Percentiles rank a stretch among this genome's conserved stretches.
phyloP scores from a whole-genome alignment of 2,329 filamentous ascomycete genomes.

The Fusarium algeriense region DNA sequence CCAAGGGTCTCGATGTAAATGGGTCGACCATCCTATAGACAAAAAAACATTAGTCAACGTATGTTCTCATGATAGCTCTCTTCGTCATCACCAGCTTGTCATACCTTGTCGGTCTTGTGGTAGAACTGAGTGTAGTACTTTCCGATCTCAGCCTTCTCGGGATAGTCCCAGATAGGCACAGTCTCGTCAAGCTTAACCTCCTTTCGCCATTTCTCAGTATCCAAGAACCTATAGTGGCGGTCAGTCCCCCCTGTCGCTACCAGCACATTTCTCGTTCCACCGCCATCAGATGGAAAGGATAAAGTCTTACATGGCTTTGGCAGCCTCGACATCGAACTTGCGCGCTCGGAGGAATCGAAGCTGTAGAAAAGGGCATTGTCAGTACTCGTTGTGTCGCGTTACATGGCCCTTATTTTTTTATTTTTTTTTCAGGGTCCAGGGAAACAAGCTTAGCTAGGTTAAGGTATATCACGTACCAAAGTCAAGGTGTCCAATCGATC shows the following conservation, averaged over 20 bases:
- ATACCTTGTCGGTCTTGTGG: slow-evolving; percentile 91
- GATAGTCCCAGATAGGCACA: slow-evolving; percentile 85
- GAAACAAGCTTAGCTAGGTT: slow-evolving; percentile 12
- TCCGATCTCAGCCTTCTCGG: slow-evolving; percentile 84
- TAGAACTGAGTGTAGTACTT: slow-evolving; percentile 99
- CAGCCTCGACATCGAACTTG: slow-evolving; percentile 88
- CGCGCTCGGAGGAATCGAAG: slow-evolving; percentile 92
- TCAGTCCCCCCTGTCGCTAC: slow-evolving; percentile 41
- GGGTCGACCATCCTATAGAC: slow-evolving; percentile 85
- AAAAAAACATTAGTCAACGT: slow-evolving; percentile 32
- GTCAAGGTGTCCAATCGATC: slow-evolving; percentile 93
- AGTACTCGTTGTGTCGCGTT: slow-evolving; percentile 20
- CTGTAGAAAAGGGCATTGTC: slow-evolving; percentile 55
- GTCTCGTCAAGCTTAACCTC: slow-evolving; percentile 87
- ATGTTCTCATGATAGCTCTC: slow-evolving; percentile 13
- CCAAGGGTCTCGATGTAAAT: slow-evolving; percentile 98
- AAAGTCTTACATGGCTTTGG: slow-evolving; percentile 82
- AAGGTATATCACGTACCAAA: slow-evolving; percentile 68
- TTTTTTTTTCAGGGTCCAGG: slow-evolving; percentile 2
- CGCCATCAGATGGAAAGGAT: slow-evolving; percentile 17
- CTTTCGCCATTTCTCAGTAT: slow-evolving; percentile 91
- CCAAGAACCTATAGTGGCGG: slow-evolving; percentile 78
- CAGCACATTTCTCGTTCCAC: slow-evolving; percentile 35
- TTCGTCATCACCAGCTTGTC: slow-evolving; percentile 5
- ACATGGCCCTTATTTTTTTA: slow-evolving; percentile 6